These are phyloP conservation scores for Penicillium nucicola DNA, from an alignment of 495 filamentous ascomycete species.

Conservation along the genomic window DNA sequence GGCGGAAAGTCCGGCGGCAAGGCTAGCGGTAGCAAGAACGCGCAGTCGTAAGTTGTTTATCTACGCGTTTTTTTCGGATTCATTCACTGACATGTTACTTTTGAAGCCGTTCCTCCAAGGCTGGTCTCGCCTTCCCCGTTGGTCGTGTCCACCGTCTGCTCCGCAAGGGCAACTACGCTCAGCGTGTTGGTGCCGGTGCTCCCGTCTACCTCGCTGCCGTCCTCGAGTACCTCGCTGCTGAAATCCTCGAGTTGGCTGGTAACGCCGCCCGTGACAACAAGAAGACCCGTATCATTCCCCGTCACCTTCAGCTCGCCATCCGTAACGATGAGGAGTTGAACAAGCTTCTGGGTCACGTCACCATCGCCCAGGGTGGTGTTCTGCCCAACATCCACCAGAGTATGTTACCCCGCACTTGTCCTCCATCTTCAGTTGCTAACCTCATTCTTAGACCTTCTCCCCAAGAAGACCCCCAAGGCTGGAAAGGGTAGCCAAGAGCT, in stretches of 20 bases:
- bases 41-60: conserved; percentile 71
- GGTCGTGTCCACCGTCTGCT: conserved; percentile 99
- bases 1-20: conserved; percentile 98
- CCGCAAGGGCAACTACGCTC: conserved; percentile 99
- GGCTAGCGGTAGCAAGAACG: conserved; percentile 93
- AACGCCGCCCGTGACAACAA: conserved; percentile 99
- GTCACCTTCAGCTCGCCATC: conserved; percentile 98
- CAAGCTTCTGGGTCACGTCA: conserved; percentile 98
- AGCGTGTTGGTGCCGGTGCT: conserved; percentile 98
- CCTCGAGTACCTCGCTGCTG: conserved; percentile 96
- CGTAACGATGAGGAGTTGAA: conserved; percentile 99
- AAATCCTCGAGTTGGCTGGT: conserved; percentile 97
- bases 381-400: conserved; percentile 98
- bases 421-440: conserved; percentile 39
- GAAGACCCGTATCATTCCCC: conserved; percentile 99
- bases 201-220: conserved; percentile 98
- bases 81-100: conserved; percentile 32
- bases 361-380: conserved; percentile 99
- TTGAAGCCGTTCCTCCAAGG: conserved; percentile 92
- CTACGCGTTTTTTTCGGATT: conserved; percentile 20
- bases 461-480: conserved; percentile 95
- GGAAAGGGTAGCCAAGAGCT: conserved; percentile 94
- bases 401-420: conserved; percentile 47
- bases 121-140: conserved; percentile 98
- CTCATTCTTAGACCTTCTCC: conserved; percentile 71